Conservation (phyloP, 805 yeast species). For the Kluyveromyces starmeri region DNA sequence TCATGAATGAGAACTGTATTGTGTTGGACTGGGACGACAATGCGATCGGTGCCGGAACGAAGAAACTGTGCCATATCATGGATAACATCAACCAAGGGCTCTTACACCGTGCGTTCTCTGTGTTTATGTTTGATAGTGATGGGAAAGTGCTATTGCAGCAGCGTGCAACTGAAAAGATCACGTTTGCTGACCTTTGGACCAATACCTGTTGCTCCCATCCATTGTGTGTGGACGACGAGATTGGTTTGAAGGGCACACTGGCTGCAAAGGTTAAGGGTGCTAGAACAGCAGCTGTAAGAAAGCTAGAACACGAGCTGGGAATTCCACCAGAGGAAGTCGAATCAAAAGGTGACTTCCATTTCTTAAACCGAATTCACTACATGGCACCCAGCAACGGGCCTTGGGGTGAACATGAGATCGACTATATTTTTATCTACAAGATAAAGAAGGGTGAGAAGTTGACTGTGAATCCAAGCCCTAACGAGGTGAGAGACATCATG, state of each 20-base stretch:
- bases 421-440: conserved; percentile 76
- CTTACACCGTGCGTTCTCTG: conserved; percentile 92
- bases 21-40: conserved; percentile 80
- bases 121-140: conserved; percentile 77
- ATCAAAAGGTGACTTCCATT: conserved; percentile 63
- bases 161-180: conserved; percentile 92
- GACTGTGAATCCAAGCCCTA: conserved; percentile 49
- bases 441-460: conserved; percentile 41
- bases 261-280: conserved; percentile 65
- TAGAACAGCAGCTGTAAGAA: conserved; percentile 82
- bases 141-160: conserved; percentile 80
- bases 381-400: conserved; percentile 72
- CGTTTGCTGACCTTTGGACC: conserved; percentile 97
- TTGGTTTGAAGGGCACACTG: conserved; percentile 49
- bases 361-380: conserved; percentile 89
- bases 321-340: conserved; percentile 47
- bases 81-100: conserved; percentile 77
- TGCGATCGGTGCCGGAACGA: conserved; percentile 90
- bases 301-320: conserved; percentile 89
- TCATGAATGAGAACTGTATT: conserved; percentile 95
- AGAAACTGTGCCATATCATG: conserved; percentile 85
- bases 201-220: conserved; percentile 99
- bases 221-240: conserved; percentile 69
- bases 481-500: conserved; percentile 75
- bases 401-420: conserved; percentile 99